phyloP scores from a whole-genome alignment of 1,284 basidiomycete species.

The Leccinum holopus region DNA sequence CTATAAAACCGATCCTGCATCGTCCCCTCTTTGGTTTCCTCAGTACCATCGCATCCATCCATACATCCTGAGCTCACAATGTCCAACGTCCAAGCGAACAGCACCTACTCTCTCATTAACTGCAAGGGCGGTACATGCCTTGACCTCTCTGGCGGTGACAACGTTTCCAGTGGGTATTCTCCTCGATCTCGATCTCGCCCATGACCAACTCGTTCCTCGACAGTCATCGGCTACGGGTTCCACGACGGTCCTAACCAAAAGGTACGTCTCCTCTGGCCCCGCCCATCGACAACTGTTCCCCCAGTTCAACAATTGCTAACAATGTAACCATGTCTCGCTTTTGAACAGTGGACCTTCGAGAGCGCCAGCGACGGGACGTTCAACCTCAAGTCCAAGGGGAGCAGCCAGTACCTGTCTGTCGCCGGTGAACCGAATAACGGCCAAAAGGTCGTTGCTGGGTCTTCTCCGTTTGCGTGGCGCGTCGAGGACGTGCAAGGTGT shows the following conservation, averaged over 20 bases:
- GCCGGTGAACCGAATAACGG: slow-evolving; percentile 28
- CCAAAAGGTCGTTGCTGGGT: slow-evolving; percentile 33
- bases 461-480: slow-evolving; percentile 42
- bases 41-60: not conserved
- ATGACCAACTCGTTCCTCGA: not conserved
- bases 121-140: slow-evolving; percentile 47
- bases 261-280: slow-evolving; percentile 30
- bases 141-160: slow-evolving; percentile 55
- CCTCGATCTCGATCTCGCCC: not conserved
- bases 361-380: slow-evolving; percentile 34
- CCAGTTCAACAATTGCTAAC: not conserved
- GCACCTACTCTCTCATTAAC: slow-evolving; percentile 46
- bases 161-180: slow-evolving; percentile 41
- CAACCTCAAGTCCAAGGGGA: slow-evolving; percentile 41
- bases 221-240: slow-evolving; percentile 50
- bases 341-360: slow-evolving; percentile 48
- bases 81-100: slow-evolving; percentile 21
- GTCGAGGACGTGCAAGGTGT: slow-evolving; percentile 34
- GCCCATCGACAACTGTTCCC: not conserved
- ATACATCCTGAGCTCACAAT: slow-evolving; percentile 8
- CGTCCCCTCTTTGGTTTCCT: not conserved
- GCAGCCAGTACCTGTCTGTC: slow-evolving; percentile 43
- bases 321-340: not conserved
- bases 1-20: not conserved
- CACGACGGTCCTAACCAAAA: slow-evolving; percentile 50